A percentile compares a stretch with the other conserved stretches of the same genome.
Evolutionary conservation across 768 basidiomycete genomes (phyloP).

Genomic region (Auricularia heimuer): DNA sequence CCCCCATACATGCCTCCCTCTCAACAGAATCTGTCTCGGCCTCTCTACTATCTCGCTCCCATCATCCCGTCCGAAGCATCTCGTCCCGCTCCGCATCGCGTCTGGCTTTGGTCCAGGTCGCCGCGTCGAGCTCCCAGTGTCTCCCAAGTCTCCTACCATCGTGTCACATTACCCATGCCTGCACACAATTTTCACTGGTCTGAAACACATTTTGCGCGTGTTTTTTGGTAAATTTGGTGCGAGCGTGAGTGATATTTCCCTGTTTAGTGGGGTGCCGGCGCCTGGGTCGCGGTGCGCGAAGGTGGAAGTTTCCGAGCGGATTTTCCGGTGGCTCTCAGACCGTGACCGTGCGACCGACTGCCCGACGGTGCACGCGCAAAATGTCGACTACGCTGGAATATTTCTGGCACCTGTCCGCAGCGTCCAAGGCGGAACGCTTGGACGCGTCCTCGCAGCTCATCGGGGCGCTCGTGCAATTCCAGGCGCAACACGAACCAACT

Average conservation of each 20-base stretch:
- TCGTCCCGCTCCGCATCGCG: background rate
- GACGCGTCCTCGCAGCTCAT: constrained; percentile 82
- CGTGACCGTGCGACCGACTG: background rate
- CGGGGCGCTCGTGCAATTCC: constrained; percentile 74
- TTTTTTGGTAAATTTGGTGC: too few species aligned
- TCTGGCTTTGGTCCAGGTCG: background rate
- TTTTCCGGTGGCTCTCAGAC: background rate
- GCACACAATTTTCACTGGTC: background rate
- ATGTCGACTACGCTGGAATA: constrained; percentile 87
- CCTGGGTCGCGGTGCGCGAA: too few species aligned
- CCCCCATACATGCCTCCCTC: background rate
- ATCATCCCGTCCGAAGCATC: background rate
- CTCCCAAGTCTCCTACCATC: background rate
- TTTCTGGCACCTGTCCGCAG: constrained; percentile 88
- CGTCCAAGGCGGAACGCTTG: constrained; percentile 67
- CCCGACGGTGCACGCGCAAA: background rate
- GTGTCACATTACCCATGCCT: background rate
- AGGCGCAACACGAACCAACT: constrained; percentile 36
- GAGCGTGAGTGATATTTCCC: too few species aligned
- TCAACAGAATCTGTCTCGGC: background rate
- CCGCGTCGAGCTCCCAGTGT: background rate
- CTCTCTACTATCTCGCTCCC: background rate
- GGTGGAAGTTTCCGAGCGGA: too few species aligned
- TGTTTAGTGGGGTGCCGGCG: too few species aligned
- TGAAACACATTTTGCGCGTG: background rate